Evolutionary conservation across 176 grass and related monocot genomes (phyloP).

Genomic region (Oryza meyeriana): DNA sequence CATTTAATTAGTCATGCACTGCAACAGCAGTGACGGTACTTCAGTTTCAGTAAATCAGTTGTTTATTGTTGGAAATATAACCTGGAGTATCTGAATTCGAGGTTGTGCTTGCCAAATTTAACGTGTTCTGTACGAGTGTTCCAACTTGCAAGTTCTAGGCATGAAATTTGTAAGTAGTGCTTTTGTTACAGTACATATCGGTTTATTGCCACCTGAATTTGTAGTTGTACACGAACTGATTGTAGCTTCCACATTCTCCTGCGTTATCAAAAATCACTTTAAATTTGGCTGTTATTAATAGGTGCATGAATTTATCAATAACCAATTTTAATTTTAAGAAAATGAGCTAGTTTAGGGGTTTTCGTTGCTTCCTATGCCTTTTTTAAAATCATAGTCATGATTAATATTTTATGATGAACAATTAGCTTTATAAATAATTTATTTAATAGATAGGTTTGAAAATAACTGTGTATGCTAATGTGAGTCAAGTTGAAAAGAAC

Average conservation of each 20-base stretch:
- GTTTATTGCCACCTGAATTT: not conserved
- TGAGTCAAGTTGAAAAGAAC: too few relatives aligned
- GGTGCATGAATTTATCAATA: too few relatives aligned
- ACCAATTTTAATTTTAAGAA: too few relatives aligned
- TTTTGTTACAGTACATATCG: not conserved
- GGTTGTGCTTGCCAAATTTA: constrained; percentile 1
- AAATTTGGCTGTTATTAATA: too few relatives aligned
- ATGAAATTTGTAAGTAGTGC: not conserved
- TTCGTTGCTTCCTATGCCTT: too few relatives aligned
- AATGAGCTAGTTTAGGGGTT: too few relatives aligned
- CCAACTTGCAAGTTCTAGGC: not conserved
- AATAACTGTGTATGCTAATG: too few relatives aligned
- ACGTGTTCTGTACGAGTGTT: not conserved
- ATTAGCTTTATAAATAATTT: too few relatives aligned
- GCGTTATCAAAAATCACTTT: not conserved
- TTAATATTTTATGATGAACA: too few relatives aligned
- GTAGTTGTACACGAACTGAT: not conserved
- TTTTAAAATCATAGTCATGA: too few relatives aligned
- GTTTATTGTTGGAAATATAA: not conserved
- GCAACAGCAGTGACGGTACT: not conserved
- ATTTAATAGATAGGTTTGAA: too few relatives aligned
- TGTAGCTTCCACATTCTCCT: not conserved
- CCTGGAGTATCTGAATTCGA: not conserved
- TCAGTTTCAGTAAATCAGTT: not conserved
- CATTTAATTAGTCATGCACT: not conserved